These are phyloP conservation scores for Sanguinoderma infundibulare DNA, from an alignment of 1,284 basidiomycete species.

Conservation along the genomic window DNA sequence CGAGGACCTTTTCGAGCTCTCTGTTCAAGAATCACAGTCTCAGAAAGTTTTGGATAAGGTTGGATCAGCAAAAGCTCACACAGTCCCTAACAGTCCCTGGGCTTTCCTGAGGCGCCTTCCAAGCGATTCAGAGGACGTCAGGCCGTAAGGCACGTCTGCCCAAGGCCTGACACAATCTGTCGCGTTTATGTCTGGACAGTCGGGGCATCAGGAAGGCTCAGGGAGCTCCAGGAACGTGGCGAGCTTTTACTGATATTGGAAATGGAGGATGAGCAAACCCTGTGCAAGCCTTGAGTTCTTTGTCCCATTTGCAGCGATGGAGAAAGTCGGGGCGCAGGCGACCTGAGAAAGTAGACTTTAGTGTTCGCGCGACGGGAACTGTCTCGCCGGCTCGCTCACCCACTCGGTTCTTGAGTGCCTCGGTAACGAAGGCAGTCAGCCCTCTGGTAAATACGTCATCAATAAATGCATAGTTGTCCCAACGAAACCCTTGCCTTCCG, in stretches of 20 bases:
- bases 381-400: conserved; percentile 40
- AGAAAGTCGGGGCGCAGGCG: conserved; percentile 74
- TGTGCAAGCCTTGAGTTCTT: conserved; percentile 50
- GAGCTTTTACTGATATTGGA: no score
- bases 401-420: conserved; percentile 61
- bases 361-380: not conserved
- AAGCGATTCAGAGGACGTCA: no score
- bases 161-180: no score
- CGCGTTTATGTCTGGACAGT: no score
- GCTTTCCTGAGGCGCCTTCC: no score
- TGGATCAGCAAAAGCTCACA: no score
- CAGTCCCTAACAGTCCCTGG: no score
- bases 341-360: conserved; percentile 40
- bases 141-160: no score
- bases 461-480: not conserved
- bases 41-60: no score
- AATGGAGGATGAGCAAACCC: conserved; percentile 44
- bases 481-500: conserved; percentile 43
- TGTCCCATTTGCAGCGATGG: conserved; percentile 65
- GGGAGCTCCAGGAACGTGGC: not conserved
- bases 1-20: conserved; percentile 43
- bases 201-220: no score
- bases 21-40: no score
- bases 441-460: conserved; percentile 39
- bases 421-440: conserved; percentile 52